A percentile compares a stretch with the other conserved stretches of the same genome.
phyloP scores from a whole-genome alignment of 106 monocot species.

The Dendrobium huoshanense region DNA sequence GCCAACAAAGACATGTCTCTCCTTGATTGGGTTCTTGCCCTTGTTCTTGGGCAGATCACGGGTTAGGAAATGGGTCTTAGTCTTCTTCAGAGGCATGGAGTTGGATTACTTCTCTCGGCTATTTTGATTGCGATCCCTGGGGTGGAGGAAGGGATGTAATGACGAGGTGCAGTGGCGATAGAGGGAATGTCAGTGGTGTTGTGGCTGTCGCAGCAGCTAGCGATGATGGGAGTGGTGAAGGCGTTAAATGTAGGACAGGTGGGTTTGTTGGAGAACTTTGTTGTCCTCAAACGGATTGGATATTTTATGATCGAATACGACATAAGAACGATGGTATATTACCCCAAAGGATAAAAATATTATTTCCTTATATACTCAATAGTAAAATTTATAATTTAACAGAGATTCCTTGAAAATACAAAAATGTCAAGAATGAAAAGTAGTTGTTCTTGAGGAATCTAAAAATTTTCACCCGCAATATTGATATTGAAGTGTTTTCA shows the following conservation, averaged over 20 bases:
- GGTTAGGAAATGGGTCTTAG: constrained; percentile 21
- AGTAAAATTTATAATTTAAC: too few relatives aligned
- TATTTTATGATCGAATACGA: too few relatives aligned
- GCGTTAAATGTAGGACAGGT: constrained; percentile 59
- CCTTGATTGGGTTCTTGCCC: constrained; percentile 33
- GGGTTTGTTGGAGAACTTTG: too few relatives aligned
- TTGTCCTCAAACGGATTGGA: too few relatives aligned
- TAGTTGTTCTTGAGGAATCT: too few relatives aligned
- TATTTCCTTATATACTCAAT: too few relatives aligned
- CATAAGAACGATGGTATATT: too few relatives aligned
- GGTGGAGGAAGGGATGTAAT: constrained; percentile 18
- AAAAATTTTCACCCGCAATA: too few relatives aligned
- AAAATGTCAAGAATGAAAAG: too few relatives aligned
- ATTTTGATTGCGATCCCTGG: constrained; percentile 32
- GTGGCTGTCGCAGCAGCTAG: constrained; percentile 58
- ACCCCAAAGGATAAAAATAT: too few relatives aligned
- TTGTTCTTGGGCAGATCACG: constrained; percentile 10
- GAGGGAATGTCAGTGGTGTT: constrained; percentile 12
- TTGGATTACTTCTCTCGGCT: constrained; percentile 22
- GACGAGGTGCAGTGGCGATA: not conserved
- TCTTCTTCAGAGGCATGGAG: constrained; percentile 33
- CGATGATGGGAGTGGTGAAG: constrained; percentile 47
- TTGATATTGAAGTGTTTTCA: too few relatives aligned
- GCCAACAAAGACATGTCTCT: constrained; percentile 2
- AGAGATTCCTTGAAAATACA: too few relatives aligned